phyloP scores from a whole-genome alignment of 192 early-diverging fungal species.

The Backusella tuberculispora region DNA sequence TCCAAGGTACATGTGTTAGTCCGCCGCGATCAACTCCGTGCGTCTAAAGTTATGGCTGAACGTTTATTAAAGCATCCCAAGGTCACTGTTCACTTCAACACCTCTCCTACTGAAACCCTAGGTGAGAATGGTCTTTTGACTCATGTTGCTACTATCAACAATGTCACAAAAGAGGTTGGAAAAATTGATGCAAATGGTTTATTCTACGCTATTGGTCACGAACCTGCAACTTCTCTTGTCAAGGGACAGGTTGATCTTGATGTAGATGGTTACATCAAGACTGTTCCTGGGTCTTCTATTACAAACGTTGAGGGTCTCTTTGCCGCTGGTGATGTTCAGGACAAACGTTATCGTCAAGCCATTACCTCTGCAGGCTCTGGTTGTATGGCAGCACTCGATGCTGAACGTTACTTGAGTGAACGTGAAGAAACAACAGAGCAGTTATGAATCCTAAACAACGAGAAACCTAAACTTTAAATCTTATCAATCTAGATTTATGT shows the following conservation, averaged over 20 bases:
- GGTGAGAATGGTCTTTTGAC: slow-evolving; percentile 82
- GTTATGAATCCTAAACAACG: slow-evolving; percentile 15
- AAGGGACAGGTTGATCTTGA: slow-evolving; percentile 82
- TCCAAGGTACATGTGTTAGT: slow-evolving; percentile 92
- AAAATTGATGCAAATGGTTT: slow-evolving; percentile 84
- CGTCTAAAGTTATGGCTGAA: slow-evolving; percentile 96
- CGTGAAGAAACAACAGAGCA: slow-evolving; percentile 20
- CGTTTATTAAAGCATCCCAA: slow-evolving; percentile 86
- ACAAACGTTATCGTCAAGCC: slow-evolving; percentile 95
- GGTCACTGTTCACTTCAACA: slow-evolving; percentile 92
- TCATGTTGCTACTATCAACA: slow-evolving; percentile 76
- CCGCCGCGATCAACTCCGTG: slow-evolving; percentile 93
- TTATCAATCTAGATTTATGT: background rate
- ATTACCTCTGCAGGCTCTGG: slow-evolving; percentile 95
- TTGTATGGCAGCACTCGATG: slow-evolving; percentile 97
- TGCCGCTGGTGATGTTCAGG: slow-evolving; percentile 98
- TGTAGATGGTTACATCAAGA: slow-evolving; percentile 86
- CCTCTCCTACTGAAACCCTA: slow-evolving; percentile 79
- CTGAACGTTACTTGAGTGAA: slow-evolving; percentile 92
- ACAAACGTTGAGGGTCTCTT: slow-evolving; percentile 94
- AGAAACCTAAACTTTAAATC: slow-evolving; percentile 14
- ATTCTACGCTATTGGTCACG: slow-evolving; percentile 98
- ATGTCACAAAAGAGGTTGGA: slow-evolving; percentile 66
- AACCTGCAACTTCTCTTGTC: slow-evolving; percentile 79
- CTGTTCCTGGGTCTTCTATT: slow-evolving; percentile 73